Base-by-base conservation (phyloP, 2,329 filamentous ascomycete genomes). In the Nothomitra cinnamomea region DNA sequence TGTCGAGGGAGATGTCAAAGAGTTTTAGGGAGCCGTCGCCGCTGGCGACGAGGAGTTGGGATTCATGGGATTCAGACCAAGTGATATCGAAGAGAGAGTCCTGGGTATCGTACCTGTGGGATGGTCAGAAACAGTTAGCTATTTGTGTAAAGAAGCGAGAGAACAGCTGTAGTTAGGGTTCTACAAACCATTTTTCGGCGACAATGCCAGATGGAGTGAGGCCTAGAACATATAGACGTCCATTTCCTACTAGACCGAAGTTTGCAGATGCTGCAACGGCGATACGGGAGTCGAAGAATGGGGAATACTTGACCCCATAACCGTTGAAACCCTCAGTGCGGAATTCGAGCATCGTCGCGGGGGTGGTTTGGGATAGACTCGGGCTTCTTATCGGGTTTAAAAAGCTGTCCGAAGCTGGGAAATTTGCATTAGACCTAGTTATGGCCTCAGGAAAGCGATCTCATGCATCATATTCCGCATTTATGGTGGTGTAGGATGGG, bases 261-360 rank as follows among this genome's bases (percentile, higher is more conserved):
- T 98, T 96, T 58, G 90, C 81, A n/a, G 88, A 85, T 1, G 85
- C 78, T 28, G 87, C 86, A 61, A 95, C 88, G 55, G 90, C 90
- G 58, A 98, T 80, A 58, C 89, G 82, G 59, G 86, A 92, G 72
- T 96, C 92, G 72, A 94, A 94, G 73, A 95, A 98, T 5, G 92
- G 92, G 54, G 90, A 96, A 75, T 96, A 98, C 70, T 95, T 95
- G 69, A 95, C 88, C 60, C 86, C 87, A 70, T 94, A 95, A 62
- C 89, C 89, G 68, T 96, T 95, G 76, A 80, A 96, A 63, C 92
- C 92, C 65, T 87, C 78, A 21, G 92, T 96, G 58, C 86, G 84
- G 71, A 86, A 96, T 70, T 95, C 88, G 61, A 96, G 82, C 88
- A 96, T 95, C 53, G 58, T 71, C 15, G n/a, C 45, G 28, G 28